Conservation (phyloP, 2,329 filamentous ascomycete species). For the Paramyrothecium sp. region DNA sequence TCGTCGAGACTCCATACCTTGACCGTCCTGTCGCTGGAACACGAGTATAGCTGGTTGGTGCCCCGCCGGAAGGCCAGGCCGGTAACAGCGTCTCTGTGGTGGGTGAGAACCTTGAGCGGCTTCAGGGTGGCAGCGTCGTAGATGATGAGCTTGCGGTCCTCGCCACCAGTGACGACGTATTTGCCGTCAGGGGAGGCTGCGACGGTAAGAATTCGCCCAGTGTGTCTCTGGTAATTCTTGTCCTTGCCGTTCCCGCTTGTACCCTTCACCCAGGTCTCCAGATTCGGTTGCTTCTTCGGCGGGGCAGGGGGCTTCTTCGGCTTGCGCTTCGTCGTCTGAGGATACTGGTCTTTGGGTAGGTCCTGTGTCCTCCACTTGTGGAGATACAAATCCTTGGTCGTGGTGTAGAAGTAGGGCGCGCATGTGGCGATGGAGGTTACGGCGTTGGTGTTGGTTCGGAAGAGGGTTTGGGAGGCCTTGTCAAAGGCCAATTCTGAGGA, state of each 20-base stretch:
- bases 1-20: slow-evolving; percentile 95
- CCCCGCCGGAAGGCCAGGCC: slow-evolving; percentile 81
- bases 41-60: slow-evolving; percentile 89
- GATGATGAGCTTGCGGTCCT: slow-evolving; percentile 80
- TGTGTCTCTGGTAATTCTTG: slow-evolving; percentile 72
- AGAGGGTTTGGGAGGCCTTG: slow-evolving; percentile 66
- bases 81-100: slow-evolving; percentile 86
- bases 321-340: slow-evolving; percentile 57
- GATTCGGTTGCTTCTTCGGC: slow-evolving; percentile 60
- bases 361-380: slow-evolving; percentile 87
- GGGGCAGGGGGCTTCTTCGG: slow-evolving; percentile 56
- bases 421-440: slow-evolving; percentile 80
- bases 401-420: slow-evolving; percentile 81
- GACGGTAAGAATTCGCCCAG: slow-evolving; percentile 75
- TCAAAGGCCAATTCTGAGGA: slow-evolving; percentile 70
- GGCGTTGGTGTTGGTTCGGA: slow-evolving; percentile 74
- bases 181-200: slow-evolving; percentile 87
- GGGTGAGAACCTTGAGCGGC: slow-evolving; percentile 80
- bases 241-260: slow-evolving; percentile 60
- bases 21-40: slow-evolving; percentile 86
- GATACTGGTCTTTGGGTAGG: slow-evolving; percentile 58
- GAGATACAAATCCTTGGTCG: slow-evolving; percentile 79
- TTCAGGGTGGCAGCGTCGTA: slow-evolving; percentile 81
- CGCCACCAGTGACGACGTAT: slow-evolving; percentile 86
- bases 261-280: slow-evolving; percentile 62